Percentiles rank a stretch among this genome's conserved stretches.
phyloP scores from a whole-genome alignment of 345 rosid genomes.

The Arabidopsis arenosa region DNA sequence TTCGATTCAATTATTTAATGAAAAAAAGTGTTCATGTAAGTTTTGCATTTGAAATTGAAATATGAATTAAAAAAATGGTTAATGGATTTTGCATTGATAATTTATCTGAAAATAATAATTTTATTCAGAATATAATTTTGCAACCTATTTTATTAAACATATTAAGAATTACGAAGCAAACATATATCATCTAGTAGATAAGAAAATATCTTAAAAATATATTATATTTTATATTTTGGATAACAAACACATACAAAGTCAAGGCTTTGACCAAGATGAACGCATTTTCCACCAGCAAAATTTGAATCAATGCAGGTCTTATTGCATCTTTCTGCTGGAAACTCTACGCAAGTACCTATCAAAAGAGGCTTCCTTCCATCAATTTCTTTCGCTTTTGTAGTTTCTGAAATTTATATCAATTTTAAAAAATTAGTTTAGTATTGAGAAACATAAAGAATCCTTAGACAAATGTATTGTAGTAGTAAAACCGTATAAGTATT shows the following conservation, averaged over 20 bases:
- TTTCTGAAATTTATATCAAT: not conserved
- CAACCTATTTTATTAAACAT: too few relatives aligned
- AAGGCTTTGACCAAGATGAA: not conserved
- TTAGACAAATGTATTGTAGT: not conserved
- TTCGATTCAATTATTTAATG: too few relatives aligned
- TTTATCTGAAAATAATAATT: too few relatives aligned
- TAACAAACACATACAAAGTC: conserved; percentile 11
- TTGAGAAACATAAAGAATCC: not conserved
- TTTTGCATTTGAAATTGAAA: too few relatives aligned
- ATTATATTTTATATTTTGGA: not conserved
- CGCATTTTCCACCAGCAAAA: conserved; percentile 4
- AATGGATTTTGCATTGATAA: not conserved
- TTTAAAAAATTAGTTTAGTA: not conserved
- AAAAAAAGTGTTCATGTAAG: too few relatives aligned
- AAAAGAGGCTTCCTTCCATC: not conserved
- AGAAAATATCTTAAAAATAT: not conserved
- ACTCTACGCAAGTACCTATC: not conserved
- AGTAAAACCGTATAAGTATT: not conserved
- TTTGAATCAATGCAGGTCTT: not conserved
- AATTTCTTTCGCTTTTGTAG: not conserved
- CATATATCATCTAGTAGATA: too few relatives aligned
- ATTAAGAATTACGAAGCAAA: too few relatives aligned
- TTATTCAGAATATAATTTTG: too few relatives aligned
- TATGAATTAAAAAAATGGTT: too few relatives aligned
- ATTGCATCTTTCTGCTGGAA: not conserved